Conservation (phyloP, 1,139 yeast species). For the Hansenula sp. region DNA sequence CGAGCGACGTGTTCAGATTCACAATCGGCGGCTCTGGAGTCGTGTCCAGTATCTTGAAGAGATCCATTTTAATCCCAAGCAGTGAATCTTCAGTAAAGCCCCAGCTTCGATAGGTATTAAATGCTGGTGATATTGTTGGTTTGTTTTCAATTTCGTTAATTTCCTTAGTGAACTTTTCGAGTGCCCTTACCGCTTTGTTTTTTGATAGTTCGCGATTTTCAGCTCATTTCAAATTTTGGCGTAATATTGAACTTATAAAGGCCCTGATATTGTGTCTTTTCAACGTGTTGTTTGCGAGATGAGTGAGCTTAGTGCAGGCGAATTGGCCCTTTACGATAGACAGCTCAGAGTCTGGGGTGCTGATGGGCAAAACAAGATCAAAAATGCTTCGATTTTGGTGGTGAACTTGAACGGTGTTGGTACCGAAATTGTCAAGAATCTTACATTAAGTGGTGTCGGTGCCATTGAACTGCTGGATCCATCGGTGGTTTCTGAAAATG, state of each 20-base stretch:
- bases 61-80: slow-evolving; percentile 66
- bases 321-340: slow-evolving; percentile 88
- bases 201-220: no score
- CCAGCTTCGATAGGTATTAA: no score
- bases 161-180: no score
- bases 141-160: no score
- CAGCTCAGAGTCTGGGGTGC: slow-evolving; percentile 97
- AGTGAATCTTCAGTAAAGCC: no score
- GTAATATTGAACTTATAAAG: no score
- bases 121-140: no score
- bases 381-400: slow-evolving; percentile 67
- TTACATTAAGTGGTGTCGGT: slow-evolving; percentile 88
- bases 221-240: no score
- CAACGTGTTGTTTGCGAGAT: no score
- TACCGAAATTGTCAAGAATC: slow-evolving; percentile 75
- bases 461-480: slow-evolving; percentile 66
- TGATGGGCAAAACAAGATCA: slow-evolving; percentile 80
- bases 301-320: slow-evolving; percentile 47
- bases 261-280: no score
- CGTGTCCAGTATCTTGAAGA: slow-evolving; percentile 71
- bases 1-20: slow-evolving; percentile 35
- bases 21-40: slow-evolving; percentile 82
- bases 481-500: slow-evolving; percentile 51
- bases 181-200: no score
- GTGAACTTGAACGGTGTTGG: slow-evolving; percentile 71